Base-by-base conservation (phyloP, 2,329 filamentous ascomycete species). In the Trichoderma oligosporum region DNA sequence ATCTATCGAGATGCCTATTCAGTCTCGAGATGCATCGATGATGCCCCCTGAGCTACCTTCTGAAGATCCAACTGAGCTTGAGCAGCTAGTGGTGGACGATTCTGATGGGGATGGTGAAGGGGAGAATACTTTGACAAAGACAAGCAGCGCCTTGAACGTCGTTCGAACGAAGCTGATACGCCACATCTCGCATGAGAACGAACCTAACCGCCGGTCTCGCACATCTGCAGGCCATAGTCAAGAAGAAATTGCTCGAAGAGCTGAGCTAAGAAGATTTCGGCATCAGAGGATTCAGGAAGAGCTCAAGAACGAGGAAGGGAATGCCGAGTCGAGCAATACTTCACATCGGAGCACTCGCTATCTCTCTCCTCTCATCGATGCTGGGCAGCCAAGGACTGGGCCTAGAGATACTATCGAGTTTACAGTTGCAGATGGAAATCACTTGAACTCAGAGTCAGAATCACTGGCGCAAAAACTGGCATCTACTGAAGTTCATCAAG, bases 261-360 rank as follows among this genome's bases (percentile, higher is more conserved):
- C 80, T 25, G 82, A 84, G 62, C 67, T 85, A 54, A 80, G 76
- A 62, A 75, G 81, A 18, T 70, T 84, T 7, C 78, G 81, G 67
- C 77, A 79, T 47, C 78, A 77, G 62, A 75, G 81, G 60, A 84
- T 84, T n/a, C 79, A 80, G 60, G 76, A 82, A 41, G 82, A 84
- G 62, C 71, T 85, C 3, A 74, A 78, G 44, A 76, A 68, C 36
- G 80, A 82, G 35, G 69, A 73, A 33, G 65, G 68, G 8, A 70
- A 73, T 45, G 71, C 74, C 16, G 67, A 71, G 16, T 57, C 62
- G 1, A 71, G 65, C 38, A 64, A 65, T 4, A 63, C 59, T 11
- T 68, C 70, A 9, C 62, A 61, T 12, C 61, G 63, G 18, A 67
- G 62, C n/a, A 65, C 62, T 42, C 63, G 55, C 41, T 61, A 63